These are phyloP conservation scores for Fereydounia khargensis DNA, from an alignment of 1,284 basidiomycete genomes.

Conservation along the genomic window DNA sequence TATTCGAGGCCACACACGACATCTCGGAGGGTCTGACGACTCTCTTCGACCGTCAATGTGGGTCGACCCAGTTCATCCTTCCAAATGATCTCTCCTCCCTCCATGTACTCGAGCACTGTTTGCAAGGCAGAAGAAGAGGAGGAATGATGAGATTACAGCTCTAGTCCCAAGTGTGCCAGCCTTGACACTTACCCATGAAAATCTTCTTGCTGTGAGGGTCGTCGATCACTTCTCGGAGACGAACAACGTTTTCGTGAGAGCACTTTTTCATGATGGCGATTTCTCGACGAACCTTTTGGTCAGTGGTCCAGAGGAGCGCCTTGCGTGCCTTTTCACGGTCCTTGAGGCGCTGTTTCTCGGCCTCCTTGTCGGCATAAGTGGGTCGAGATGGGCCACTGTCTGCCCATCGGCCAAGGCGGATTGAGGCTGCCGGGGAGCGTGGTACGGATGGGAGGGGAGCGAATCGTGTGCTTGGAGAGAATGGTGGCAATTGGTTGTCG, in stretches of 20 bases:
- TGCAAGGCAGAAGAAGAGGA: constrained; percentile 58
- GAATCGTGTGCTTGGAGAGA: constrained; percentile 10
- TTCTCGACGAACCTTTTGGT: constrained; percentile 60
- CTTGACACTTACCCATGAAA: constrained; percentile 90
- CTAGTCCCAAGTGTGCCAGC: too few species aligned
- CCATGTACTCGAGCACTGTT: constrained; percentile 96
- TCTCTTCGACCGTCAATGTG: constrained; percentile 76
- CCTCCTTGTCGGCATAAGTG: constrained; percentile 18
- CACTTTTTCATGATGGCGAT: constrained; percentile 96
- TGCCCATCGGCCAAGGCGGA: constrained; percentile 12
- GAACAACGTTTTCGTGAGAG: constrained; percentile 85
- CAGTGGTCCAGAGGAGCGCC: constrained; percentile 50
- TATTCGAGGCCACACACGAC: constrained; percentile 91
- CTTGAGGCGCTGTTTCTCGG: constrained; percentile 31
- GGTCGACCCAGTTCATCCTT: constrained; percentile 63
- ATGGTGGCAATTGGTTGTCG: constrained; percentile 1
- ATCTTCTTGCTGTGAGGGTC: constrained; percentile 85
- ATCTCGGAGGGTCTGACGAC: constrained; percentile 82
- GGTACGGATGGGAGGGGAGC: constrained; percentile 11
- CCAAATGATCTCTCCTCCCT: constrained; percentile 92
- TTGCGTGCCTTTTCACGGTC: constrained; percentile 36
- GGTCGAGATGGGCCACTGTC: constrained; percentile 6
- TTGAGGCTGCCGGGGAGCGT: constrained; percentile 16
- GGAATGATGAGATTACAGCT: too few species aligned
- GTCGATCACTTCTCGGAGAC: constrained; percentile 91